Conservation (phyloP, 2,329 filamentous ascomycete species). For the Calonectria pteridis region DNA sequence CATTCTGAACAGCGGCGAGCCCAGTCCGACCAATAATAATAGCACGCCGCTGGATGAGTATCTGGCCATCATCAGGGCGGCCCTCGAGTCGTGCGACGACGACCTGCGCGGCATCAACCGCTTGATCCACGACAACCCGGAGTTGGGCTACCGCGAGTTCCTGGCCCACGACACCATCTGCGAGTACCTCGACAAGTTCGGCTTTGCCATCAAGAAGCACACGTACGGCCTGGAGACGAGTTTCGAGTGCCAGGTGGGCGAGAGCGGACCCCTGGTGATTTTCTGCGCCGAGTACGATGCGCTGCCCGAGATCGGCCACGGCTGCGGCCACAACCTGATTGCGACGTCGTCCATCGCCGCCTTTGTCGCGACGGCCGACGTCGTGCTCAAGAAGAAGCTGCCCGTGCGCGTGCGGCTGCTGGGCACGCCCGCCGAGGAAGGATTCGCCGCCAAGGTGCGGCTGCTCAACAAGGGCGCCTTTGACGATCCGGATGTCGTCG, state of each 20-base stretch:
- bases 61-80: background rate
- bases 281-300: conserved; percentile 58
- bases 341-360: conserved; percentile 54
- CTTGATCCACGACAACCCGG: background rate
- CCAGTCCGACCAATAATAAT: background rate
- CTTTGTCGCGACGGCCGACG: conserved; percentile 52
- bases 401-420: conserved; percentile 51
- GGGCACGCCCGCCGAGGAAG: conserved; percentile 58
- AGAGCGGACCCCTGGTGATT: conserved; percentile 37
- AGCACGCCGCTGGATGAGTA: background rate
- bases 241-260: background rate
- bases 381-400: conserved; percentile 40
- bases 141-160: background rate
- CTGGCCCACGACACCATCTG: background rate
- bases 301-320: conserved; percentile 58
- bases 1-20: background rate
- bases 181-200: background rate
- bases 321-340: conserved; percentile 61
- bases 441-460: conserved; percentile 54
- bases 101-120: conserved; percentile 4
- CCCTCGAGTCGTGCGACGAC: background rate
- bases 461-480: conserved; percentile 42
- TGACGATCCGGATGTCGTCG: conserved; percentile 26
- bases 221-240: background rate
- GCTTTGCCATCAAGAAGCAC: background rate